Base-by-base conservation (phyloP, 2,329 filamentous ascomycete species). In the Zasmidium citrigriseum region DNA sequence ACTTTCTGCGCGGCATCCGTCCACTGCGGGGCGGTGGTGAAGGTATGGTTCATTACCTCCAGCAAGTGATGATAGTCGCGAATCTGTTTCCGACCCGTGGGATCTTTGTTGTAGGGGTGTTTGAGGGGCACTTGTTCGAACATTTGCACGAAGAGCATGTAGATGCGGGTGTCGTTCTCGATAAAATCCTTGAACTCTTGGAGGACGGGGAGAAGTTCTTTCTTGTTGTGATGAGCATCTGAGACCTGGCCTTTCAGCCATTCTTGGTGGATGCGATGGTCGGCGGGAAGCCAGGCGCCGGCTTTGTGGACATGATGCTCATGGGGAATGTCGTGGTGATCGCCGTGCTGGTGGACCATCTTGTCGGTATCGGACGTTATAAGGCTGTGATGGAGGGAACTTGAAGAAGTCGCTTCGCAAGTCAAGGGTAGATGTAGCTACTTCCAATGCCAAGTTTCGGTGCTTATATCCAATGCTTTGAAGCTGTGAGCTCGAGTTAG, bases 61-160 rank as follows among this genome's bases (percentile, higher is more conserved):
- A 91, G 78, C 83, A 91, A 86, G 64, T 90, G 85, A 4, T 80
- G 57, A 65, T 88, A 89, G 73, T 89, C 82, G 9, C 84, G 82
- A 57, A 91, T 83, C 72, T 89, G 85, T 29, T 77, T 80, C 54
- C 80, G 77, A 1, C 86, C 87, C 1, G 82, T 84, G 0, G 87
- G 86, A 60, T 89, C 87, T 5, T 76, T 77, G 58, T 49, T 53
- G 73, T 90, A 90, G 0, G 83, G 83, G 18, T 79, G 75, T 71
- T 85, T 86, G 27, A 71, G 69, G 0, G 88, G 87, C 20, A 90
- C 78, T 73, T 90, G 85, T 1, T 71, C 57, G 58, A 72, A 90
- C 88, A 90, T 90, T 62, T 82, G 77, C 16, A 77, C 76, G 68
- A 89, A 84, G 25, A 84, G 70, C 80, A 90, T 86, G 76, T 85